A percentile compares a stretch with the other conserved stretches of the same genome.
phyloP scores from a whole-genome alignment of 2,329 filamentous ascomycete genomes.

The Tolypocladium album region DNA sequence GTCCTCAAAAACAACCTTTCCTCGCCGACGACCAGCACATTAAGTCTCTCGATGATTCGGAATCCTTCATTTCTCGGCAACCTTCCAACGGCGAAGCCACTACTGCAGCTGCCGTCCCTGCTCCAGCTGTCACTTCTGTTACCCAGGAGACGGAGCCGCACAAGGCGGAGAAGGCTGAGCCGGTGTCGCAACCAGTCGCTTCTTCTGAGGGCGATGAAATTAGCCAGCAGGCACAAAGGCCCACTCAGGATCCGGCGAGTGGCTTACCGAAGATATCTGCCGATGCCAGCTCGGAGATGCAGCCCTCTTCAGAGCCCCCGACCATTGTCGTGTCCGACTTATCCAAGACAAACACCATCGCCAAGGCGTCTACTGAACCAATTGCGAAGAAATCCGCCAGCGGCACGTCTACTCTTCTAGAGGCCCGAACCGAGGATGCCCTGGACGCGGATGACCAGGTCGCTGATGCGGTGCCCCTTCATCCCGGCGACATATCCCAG shows the following conservation, averaged over 20 bases:
- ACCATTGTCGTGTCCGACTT: background rate
- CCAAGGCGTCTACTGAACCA: background rate
- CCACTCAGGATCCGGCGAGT: background rate
- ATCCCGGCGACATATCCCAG: slow-evolving; percentile 12
- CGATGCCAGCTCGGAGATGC: background rate
- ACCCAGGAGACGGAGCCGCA: background rate
- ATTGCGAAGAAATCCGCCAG: background rate
- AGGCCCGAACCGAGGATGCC: background rate
- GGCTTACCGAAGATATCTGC: no score
- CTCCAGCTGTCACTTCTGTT: background rate
- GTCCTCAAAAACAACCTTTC: background rate
- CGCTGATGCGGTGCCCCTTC: background rate
- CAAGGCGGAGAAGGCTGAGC: background rate
- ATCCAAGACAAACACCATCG: background rate
- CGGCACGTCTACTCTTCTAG: background rate
- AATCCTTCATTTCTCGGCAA: background rate
- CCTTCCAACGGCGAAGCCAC: background rate
- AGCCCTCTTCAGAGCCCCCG: background rate
- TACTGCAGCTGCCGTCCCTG: background rate
- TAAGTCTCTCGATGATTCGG: background rate
- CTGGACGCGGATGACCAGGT: background rate
- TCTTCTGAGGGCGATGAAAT: background rate
- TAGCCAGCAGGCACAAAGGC: background rate
- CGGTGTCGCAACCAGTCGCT: background rate
- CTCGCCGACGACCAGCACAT: background rate